Base-by-base conservation (phyloP, 2,329 filamentous ascomycete genomes). In the Pseudogymnoascus sp. region DNA sequence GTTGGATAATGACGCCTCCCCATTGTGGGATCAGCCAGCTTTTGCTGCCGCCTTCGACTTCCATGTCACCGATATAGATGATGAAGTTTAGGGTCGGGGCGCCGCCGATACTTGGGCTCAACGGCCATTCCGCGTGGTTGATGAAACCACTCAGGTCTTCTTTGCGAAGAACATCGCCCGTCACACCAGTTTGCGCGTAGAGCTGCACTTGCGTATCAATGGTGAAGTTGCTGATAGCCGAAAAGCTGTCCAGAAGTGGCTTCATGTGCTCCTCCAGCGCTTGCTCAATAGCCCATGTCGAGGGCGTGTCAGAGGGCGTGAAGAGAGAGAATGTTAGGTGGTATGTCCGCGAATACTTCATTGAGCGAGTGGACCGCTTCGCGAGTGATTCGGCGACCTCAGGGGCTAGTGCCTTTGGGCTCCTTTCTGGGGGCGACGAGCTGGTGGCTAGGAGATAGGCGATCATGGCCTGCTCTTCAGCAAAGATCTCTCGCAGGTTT, bases 71-170 rank as follows among this genome's bases (percentile, higher is more conserved):
- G 5, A 92, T 91, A 70, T 94, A 99, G 29, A 97, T 81, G 62
- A 97, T 87, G 72, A 99, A 97, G 75, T 99, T 97, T 71, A 99
- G 87, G 0, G 94, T 99, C 0, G 94, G 94, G 0, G 93, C 93
- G 15, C 85, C 86, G 42, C 92, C 94, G 67, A 99, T 97, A 62
- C 91, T 96, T 0, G 93, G 93, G 65, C 89, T 96, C 2, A 99
- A 77, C 0, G 94, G 94, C 94, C 94, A 99, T 76, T 99, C 94
- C 1, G 94, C 94, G 2, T 93, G 92, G 70, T 99, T 99, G 74
- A 99, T 92, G 71, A 99, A 99, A 1, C 90, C 92, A 37, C 90
- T 91, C 1, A 99, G 80, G 69, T 96, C 92, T 68, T 96, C 89
- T 72, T 91, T 92, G 69, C 84, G 86, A 36, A 99, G 77, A 0